phyloP scores from a whole-genome alignment of 768 basidiomycete species.

The Boletus eberwhitei region DNA sequence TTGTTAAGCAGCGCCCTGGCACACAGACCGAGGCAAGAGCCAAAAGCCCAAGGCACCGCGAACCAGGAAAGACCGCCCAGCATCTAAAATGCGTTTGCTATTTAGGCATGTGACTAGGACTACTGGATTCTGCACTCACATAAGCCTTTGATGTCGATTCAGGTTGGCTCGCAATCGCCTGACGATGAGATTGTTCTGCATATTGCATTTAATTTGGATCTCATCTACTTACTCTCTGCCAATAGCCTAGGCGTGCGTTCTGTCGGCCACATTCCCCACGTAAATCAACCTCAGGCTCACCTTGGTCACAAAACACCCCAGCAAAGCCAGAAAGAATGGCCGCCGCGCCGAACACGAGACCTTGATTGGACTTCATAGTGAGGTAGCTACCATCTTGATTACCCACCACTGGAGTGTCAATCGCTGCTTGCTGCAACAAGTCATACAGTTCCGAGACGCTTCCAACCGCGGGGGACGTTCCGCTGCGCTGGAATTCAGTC shows the following conservation, averaged over 20 bases:
- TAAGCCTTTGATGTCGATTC: constrained; percentile 51
- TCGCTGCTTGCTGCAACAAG: constrained; percentile 44
- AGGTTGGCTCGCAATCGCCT: constrained; percentile 52
- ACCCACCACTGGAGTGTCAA: constrained; percentile 44
- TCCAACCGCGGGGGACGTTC: constrained; percentile 37
- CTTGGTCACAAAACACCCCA: constrained; percentile 51
- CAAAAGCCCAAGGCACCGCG: constrained; percentile 51
- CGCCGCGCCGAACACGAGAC: constrained; percentile 41
- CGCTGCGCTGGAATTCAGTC: constrained; percentile 21
- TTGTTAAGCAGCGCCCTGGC: constrained; percentile 36
- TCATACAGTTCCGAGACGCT: constrained; percentile 43
- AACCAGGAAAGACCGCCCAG: constrained; percentile 59
- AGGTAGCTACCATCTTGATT: constrained; percentile 51
- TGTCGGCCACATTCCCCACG: background rate
- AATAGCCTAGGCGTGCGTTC: constrained; percentile 38
- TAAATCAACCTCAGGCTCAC: constrained; percentile 16
- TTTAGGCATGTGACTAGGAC: background rate
- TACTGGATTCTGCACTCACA: constrained; percentile 24
- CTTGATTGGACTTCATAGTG: constrained; percentile 53
- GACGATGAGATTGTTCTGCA: background rate
- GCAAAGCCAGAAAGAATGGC: constrained; percentile 41
- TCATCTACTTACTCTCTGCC: constrained; percentile 41
- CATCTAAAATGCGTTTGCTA: constrained; percentile 33
- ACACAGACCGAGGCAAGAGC: constrained; percentile 45
- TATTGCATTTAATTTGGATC: background rate